Evolutionary conservation across 768 basidiomycete species (phyloP).

Genomic region (Rubroboletus pulcherrimus): DNA sequence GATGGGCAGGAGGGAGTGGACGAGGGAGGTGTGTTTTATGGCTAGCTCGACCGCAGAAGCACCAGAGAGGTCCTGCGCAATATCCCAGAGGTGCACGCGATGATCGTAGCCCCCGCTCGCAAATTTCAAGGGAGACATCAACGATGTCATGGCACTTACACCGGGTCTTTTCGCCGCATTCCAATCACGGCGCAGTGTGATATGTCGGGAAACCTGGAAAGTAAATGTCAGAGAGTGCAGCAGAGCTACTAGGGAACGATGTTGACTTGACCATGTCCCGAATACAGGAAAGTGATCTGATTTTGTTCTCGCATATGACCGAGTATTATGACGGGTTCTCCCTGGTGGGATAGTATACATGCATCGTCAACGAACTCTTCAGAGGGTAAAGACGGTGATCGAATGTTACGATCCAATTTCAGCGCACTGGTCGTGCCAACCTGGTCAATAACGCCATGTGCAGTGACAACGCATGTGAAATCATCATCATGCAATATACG

Average conservation of each 20-base stretch:
- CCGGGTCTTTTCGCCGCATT: conserved; percentile 37
- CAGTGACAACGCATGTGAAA: conserved; percentile 33
- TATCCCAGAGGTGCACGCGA: conserved; percentile 44
- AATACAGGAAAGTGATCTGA: conserved; percentile 29
- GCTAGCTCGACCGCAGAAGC: conserved; percentile 31
- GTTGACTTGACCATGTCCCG: conserved; percentile 23
- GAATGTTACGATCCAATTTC: conserved; percentile 16
- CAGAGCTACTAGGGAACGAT: neutral
- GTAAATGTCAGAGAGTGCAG: conserved; percentile 1
- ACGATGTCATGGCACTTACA: conserved; percentile 39
- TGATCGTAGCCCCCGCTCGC: conserved; percentile 51
- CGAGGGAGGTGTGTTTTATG: conserved; percentile 40
- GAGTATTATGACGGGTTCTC: conserved; percentile 30
- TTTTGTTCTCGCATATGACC: conserved; percentile 38
- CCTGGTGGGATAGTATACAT: conserved; percentile 32
- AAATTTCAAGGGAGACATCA: conserved; percentile 41
- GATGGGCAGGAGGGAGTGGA: conserved; percentile 43
- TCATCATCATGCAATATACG: conserved; percentile 28
- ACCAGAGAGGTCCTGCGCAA: conserved; percentile 32
- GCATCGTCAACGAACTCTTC: conserved; percentile 42
- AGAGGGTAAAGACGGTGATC: conserved; percentile 17
- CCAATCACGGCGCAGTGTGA: conserved; percentile 28
- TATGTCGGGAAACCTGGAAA: conserved; percentile 7
- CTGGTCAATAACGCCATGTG: conserved; percentile 36
- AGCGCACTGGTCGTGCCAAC: conserved; percentile 19